Evolutionary conservation across 306 rosid species (phyloP).

Genomic region (Lathyrus oleraceus): DNA sequence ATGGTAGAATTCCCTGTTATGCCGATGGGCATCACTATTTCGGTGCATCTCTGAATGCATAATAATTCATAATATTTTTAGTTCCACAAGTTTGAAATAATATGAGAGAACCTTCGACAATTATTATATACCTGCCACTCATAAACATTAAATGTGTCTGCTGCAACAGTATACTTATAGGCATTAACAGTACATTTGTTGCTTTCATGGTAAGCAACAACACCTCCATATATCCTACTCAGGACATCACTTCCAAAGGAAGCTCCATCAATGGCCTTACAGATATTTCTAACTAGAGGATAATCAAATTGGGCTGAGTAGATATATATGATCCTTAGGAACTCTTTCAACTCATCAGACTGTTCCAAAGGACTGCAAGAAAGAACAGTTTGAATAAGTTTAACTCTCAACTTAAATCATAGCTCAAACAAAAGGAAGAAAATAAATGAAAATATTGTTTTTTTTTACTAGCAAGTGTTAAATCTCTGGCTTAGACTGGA

Average conservation of each 20-base stretch:
- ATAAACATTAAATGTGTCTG: not conserved
- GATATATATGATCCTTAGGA: rapidly evolving
- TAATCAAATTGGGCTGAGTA: not conserved
- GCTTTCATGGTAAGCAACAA: not conserved
- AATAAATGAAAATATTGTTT: not conserved
- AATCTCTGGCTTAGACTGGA: not conserved
- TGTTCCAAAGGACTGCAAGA: not conserved
- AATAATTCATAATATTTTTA: not conserved
- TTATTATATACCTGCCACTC: not conserved
- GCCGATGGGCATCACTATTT: not conserved
- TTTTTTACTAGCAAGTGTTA: constrained; percentile 1
- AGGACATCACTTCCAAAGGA: not conserved
- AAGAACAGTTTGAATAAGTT: not conserved
- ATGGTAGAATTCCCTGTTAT: not conserved
- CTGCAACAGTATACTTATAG: not conserved
- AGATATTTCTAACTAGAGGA: not conserved
- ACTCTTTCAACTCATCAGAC: not conserved
- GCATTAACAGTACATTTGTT: not conserved
- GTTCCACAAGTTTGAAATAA: not conserved
- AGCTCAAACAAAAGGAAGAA: not conserved
- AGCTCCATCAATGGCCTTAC: not conserved
- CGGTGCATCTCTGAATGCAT: not conserved
- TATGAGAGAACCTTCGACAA: not conserved
- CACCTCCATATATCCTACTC: not conserved
- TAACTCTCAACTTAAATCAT: not conserved